Conservation (phyloP, 164 flowering plant species). For the Kalanchoe fedtschenkoi region DNA sequence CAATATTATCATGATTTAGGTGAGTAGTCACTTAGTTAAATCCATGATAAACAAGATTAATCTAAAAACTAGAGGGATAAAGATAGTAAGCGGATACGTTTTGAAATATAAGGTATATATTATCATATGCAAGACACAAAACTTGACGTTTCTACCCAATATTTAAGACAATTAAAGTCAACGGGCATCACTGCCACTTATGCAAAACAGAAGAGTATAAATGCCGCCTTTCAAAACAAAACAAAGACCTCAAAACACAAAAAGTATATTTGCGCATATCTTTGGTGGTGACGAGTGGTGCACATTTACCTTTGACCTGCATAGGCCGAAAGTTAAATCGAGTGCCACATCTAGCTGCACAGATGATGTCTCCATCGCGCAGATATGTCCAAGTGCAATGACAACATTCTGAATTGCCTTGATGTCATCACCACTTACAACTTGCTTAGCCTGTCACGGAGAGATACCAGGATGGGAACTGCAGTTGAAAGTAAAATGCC, state of each 20-base stretch:
- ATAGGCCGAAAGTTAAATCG: conserved; percentile 67
- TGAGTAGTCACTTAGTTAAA: neutral
- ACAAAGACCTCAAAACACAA: no score
- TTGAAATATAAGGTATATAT: neutral
- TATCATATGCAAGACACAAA: neutral
- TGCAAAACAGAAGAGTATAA: neutral
- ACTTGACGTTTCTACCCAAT: neutral
- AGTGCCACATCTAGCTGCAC: conserved; percentile 52
- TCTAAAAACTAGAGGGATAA: neutral
- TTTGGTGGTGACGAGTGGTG: neutral
- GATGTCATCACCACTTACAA: conserved; percentile 62
- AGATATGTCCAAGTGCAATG: conserved; percentile 78
- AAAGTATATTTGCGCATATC: neutral
- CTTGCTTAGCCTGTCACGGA: conserved; percentile 61
- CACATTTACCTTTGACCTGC: conserved; percentile 73
- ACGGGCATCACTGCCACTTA: neutral
- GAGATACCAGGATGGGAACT: conserved; percentile 46
- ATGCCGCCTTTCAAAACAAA: neutral
- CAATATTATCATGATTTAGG: neutral
- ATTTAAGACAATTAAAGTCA: neutral
- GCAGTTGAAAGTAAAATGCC: conserved; percentile 19
- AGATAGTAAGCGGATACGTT: neutral
- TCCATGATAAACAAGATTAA: neutral
- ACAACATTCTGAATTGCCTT: conserved; percentile 76
- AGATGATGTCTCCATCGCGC: conserved; percentile 53